These are phyloP conservation scores for Tilletia setariae DNA, from an alignment of 1,284 basidiomycete species.

Conservation along the genomic window DNA sequence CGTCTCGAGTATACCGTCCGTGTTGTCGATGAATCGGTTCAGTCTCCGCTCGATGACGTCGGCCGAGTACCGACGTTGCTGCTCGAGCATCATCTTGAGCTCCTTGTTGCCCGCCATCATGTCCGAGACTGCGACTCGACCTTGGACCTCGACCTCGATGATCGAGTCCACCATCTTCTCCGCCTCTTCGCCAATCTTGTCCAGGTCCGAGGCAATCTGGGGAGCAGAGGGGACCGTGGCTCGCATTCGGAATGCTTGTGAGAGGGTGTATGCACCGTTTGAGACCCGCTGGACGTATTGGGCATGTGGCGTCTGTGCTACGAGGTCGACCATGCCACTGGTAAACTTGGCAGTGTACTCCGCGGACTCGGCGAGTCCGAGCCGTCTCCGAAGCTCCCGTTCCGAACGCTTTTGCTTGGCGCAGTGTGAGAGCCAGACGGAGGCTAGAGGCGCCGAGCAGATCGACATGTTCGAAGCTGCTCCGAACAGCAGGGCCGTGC, in stretches of 20 bases:
- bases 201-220: not conserved
- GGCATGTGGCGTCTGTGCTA: not conserved
- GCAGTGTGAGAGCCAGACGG: not conserved
- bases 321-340: constrained; percentile 13
- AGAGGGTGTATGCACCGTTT: not conserved
- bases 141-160: constrained; percentile 14
- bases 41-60: constrained; percentile 4
- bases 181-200: constrained; percentile 7
- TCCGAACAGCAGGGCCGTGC: not conserved
- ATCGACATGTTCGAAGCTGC: too few relatives aligned
- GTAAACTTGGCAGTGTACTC: not conserved
- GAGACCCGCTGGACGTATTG: constrained; percentile 14
- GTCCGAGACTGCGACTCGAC: constrained; percentile 6
- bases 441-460: not conserved
- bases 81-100: not conserved
- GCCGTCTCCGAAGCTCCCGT: constrained; percentile 1
- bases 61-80: constrained; percentile 1
- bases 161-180: constrained; percentile 10
- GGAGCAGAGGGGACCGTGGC: not conserved
- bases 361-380: not conserved
- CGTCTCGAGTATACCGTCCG: not conserved
- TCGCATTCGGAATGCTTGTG: constrained; percentile 6
- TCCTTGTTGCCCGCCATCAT: constrained; percentile 12
- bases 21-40: constrained; percentile 6
- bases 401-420: constrained; percentile 1